Evolutionary conservation across 441 rosid species (phyloP).

Genomic region (Erodium chrysanthum): DNA sequence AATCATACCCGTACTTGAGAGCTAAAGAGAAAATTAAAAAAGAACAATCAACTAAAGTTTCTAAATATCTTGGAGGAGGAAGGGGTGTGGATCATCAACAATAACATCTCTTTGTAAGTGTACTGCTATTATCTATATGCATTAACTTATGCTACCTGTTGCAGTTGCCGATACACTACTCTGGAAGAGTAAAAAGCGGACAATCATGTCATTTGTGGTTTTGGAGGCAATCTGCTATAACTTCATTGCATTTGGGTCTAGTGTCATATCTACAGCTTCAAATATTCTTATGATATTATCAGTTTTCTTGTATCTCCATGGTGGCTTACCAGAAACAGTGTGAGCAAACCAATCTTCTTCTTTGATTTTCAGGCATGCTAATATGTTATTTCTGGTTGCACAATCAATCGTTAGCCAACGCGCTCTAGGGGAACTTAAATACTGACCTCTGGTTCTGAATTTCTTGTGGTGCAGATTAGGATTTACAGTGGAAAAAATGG

Average conservation of each 20-base stretch:
- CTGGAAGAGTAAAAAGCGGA: conserved; percentile 59
- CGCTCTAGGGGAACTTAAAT: not conserved
- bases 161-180: conserved; percentile 61
- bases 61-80: conserved; percentile 61
- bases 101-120: not conserved
- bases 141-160: conserved; percentile 18
- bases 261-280: conserved; percentile 41
- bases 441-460: conserved; percentile 11
- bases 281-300: conserved; percentile 45
- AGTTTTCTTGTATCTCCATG: conserved; percentile 49
- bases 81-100: conserved; percentile 35
- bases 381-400: not conserved
- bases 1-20: conserved; percentile 56
- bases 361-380: conserved; percentile 11
- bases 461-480: conserved; percentile 53
- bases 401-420: not conserved
- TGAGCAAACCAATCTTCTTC: conserved; percentile 25
- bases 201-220: conserved; percentile 36
- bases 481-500: conserved; percentile 63
- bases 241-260: conserved; percentile 51
- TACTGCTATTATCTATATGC: conserved; percentile 6
- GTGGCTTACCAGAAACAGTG: conserved; percentile 60
- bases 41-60: conserved; percentile 78
- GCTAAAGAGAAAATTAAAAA: conserved; percentile 43
- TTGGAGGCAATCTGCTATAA: conserved; percentile 54